These are phyloP conservation scores for Balamuthia mandrillaris DNA, from an alignment of 208 protist species.

Conservation along the genomic window DNA sequence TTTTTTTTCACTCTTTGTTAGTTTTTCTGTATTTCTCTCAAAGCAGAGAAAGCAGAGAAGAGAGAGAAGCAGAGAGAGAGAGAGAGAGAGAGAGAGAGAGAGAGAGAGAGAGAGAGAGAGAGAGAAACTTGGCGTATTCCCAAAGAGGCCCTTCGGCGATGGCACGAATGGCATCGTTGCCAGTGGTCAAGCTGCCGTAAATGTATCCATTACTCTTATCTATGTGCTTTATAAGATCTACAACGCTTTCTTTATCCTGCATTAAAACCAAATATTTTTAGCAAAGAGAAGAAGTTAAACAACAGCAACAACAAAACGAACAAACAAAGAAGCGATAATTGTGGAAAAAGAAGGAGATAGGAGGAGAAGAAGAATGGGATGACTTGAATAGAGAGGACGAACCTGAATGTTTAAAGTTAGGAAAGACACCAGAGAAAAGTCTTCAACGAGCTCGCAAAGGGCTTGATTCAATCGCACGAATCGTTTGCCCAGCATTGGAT, in stretches of 20 bases:
- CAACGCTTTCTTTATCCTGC: constrained; percentile 64
- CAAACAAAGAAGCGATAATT: no score
- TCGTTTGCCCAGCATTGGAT: constrained; percentile 26
- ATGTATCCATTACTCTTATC: constrained; percentile 75
- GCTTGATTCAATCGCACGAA: constrained; percentile 72
- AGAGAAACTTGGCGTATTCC: no score
- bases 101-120: not conserved
- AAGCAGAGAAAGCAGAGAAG: not conserved
- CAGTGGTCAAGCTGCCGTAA: constrained; percentile 43
- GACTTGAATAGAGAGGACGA: not conserved
- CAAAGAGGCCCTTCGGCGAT: not conserved
- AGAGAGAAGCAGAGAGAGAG: not conserved
- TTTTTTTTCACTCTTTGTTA: no score
- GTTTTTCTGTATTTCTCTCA: no score
- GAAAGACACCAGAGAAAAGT: constrained; percentile 90
- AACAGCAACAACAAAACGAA: no score
- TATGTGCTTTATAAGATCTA: constrained; percentile 54
- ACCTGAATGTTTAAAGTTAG: constrained; percentile 76
- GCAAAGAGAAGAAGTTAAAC: no score
- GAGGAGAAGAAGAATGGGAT: not conserved
- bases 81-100: not conserved
- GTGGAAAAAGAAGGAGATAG: no score
- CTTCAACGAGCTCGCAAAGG: constrained; percentile 87
- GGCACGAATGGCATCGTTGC: constrained; percentile 29
- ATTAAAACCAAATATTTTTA: no score